Percentiles rank a stretch among this genome's conserved stretches.
These are phyloP conservation scores for Hammondia hammondi DNA, from an alignment of 169 alveolate genomes.

Conservation along the genomic window DNA sequence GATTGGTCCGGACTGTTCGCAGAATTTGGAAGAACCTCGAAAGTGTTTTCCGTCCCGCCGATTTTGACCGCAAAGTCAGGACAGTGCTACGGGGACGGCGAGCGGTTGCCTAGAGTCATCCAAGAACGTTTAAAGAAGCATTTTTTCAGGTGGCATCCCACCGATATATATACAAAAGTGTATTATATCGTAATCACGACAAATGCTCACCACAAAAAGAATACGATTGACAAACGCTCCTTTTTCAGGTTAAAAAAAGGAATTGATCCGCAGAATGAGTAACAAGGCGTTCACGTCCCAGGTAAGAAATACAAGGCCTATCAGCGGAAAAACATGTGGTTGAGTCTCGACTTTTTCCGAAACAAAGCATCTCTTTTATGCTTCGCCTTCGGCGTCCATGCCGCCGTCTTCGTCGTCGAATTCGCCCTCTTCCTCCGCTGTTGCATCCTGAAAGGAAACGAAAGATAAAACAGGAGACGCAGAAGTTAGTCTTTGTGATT, in stretches of 20 bases:
- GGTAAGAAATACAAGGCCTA: background rate
- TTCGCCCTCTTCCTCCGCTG: constrained; percentile 81
- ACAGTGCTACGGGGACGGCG: background rate
- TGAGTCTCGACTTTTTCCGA: background rate
- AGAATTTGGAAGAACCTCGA: too few relatives aligned
- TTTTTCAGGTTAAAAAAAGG: background rate
- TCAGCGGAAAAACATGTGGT: background rate
- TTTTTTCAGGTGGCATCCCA: background rate
- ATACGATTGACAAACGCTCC: constrained; percentile 10
- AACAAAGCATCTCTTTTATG: constrained; percentile 2
- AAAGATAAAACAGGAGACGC: background rate
- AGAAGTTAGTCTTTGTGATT: background rate
- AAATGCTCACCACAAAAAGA: background rate
- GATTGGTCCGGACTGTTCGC: too few relatives aligned
- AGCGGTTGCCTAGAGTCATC: background rate
- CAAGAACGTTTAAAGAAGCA: background rate
- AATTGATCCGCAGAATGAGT: background rate
- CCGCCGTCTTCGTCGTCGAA: constrained; percentile 80
- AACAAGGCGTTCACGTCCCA: background rate
- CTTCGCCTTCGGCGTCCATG: constrained; percentile 72
- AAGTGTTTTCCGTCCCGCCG: too few relatives aligned
- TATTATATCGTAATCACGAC: background rate
- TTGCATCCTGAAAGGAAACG: constrained; percentile 82
- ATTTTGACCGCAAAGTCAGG: background rate
- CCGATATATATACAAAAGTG: background rate